Conservation (phyloP, 345 rosid genomes). For the Arabis hirsuta region DNA sequence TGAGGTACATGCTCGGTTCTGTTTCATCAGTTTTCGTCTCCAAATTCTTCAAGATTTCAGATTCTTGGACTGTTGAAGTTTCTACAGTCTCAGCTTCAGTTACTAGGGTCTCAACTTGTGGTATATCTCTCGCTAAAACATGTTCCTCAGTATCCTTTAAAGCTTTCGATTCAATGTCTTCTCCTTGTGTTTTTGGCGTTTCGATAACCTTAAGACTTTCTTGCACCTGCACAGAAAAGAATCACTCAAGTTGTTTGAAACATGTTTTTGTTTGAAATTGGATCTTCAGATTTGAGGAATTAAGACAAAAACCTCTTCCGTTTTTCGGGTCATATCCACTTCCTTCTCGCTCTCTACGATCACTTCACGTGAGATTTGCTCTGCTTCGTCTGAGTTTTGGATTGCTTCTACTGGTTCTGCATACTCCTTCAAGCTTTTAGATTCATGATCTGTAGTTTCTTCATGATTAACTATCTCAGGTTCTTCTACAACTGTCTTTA, state of each 20-base stretch:
- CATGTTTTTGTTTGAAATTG: neutral
- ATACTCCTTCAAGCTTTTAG: slow-evolving; percentile 18
- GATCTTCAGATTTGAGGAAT: slow-evolving; percentile 2
- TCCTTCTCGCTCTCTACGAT: slow-evolving; percentile 1
- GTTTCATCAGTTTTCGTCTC: slow-evolving; percentile 3
- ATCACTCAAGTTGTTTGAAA: neutral
- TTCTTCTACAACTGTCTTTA: slow-evolving; percentile 2
- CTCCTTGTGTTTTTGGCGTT: neutral
- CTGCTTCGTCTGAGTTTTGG: neutral
- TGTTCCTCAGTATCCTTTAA: slow-evolving; percentile 14
- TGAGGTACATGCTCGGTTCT: slow-evolving; percentile 19
- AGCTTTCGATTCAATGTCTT: slow-evolving; percentile 5
- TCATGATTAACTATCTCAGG: slow-evolving; percentile 1
- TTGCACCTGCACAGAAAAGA: slow-evolving; percentile 14
- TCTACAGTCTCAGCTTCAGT: slow-evolving; percentile 24
- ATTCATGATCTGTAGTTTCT: slow-evolving; percentile 21
- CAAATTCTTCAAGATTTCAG: slow-evolving; percentile 4
- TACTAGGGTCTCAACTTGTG: slow-evolving; percentile 14
- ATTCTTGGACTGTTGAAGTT: slow-evolving; percentile 16
- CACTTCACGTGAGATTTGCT: slow-evolving; percentile 17
- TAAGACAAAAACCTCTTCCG: slow-evolving; percentile 35
- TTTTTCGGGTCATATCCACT: neutral
- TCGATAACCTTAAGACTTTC: neutral
- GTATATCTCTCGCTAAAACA: slow-evolving; percentile 25
- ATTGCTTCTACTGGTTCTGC: slow-evolving; percentile 13